Evolutionary conservation across 352 stramenopile species (phyloP), one percentile per base, ranked within the genome.

Genomic region (Aphanomyces invadans): DNA sequence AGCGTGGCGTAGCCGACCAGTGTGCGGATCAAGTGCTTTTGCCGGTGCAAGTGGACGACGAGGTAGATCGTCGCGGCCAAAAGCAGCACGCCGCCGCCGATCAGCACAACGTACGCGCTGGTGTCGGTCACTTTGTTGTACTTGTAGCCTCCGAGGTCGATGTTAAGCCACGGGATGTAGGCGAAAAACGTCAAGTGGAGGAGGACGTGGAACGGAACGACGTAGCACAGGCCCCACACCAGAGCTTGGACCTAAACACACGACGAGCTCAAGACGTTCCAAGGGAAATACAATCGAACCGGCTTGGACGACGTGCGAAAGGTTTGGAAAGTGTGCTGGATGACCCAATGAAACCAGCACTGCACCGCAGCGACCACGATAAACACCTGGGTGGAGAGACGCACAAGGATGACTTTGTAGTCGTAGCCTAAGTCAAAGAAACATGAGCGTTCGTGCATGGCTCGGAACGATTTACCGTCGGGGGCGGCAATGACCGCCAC

Each of bases 101-200:
- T 73, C 46, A 84, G 77, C 5, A 85, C 74, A 15, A 89, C 62
- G 69, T 89, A 93, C 0, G 84, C 88, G n/a, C 74, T 75, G 11
- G 71, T 75, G 31, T 78, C 29, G 0, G 62, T 25, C 17, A 76
- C 45, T 52, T 89, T 69, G 2, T 54, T 53, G 21, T 49, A 21
- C 28, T 29, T 19, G 59, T 88, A 88, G 3, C 84, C 84, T 5
- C 84, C 84, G 11, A 92, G 61, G 52, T 79, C 72, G 25, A 92
- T 61, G 71, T 81, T 89, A 52, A 92, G 79, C 80, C 84, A 90
- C 31, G 82, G 78, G 2, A 90, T 7, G 52, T 86, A 89, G 51
- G 73, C 74, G 42, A 90, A 76, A 59, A 88, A 75, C 57, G 88
- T 90, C 70, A 92, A 76, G 66, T 92, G 82, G 28, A 90, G 74